These are phyloP conservation scores for Paramecium pentaurelia DNA, from an alignment of 73 alveolate species.

Conservation along the genomic window DNA sequence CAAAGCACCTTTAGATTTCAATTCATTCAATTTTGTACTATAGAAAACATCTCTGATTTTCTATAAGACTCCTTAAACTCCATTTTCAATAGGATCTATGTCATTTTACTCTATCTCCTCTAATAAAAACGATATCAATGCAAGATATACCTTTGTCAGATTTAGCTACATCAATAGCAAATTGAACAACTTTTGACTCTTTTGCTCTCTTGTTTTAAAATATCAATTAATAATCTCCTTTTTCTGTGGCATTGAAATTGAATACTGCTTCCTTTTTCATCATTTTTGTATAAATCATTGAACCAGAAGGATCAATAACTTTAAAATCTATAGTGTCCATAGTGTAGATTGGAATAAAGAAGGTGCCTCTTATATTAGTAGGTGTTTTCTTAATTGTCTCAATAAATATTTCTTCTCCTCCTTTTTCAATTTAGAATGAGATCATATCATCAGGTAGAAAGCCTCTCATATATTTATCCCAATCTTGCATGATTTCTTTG, in stretches of 20 bases:
- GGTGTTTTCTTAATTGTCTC: not conserved
- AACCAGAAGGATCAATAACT: constrained; percentile 39
- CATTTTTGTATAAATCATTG: constrained; percentile 36
- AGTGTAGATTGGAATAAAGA: constrained; percentile 19
- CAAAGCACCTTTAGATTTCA: constrained; percentile 32
- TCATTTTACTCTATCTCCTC: constrained; percentile 1
- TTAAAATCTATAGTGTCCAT: constrained; percentile 6
- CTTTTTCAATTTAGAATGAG: not conserved
- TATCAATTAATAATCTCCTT: constrained; percentile 19
- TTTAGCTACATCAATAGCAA: constrained; percentile 33
- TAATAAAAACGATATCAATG: not conserved
- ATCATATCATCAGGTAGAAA: constrained; percentile 43
- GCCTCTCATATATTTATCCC: constrained; percentile 53
- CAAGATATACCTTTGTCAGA: constrained; percentile 14
- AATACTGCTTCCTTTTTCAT: constrained; percentile 46
- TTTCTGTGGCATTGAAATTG: not conserved
- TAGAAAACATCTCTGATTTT: not conserved
- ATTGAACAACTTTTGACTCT: not conserved
- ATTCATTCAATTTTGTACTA: constrained; percentile 2
- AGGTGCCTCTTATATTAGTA: constrained; percentile 20
- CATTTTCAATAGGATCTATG: constrained; percentile 33
- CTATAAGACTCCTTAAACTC: not conserved
- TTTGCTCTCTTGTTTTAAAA: constrained; percentile 26
- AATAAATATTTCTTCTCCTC: constrained; percentile 35
- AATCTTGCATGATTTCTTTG: not conserved